Evolutionary conservation across 2,329 filamentous ascomycete genomes (phyloP).

Genomic region (Claviceps lovelessii): DNA sequence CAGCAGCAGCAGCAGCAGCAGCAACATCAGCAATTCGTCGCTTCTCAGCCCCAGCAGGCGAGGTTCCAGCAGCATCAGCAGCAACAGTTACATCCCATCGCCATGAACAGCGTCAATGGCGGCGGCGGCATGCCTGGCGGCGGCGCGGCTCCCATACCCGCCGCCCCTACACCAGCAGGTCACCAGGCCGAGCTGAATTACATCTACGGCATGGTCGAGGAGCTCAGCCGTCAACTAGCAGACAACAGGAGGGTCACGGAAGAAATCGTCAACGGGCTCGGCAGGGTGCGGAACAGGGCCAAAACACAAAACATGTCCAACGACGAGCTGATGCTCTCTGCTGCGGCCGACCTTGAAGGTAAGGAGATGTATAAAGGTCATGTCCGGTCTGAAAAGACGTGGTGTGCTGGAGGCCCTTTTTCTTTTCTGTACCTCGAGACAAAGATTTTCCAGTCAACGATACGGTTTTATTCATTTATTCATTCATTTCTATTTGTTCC

Average conservation of each 20-base stretch:
- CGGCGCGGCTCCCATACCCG: constrained; percentile 16
- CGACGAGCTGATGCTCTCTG: constrained; percentile 42
- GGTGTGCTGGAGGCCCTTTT: too few species aligned
- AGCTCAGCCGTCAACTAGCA: constrained; percentile 47
- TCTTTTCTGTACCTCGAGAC: too few species aligned
- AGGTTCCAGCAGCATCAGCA: constrained; percentile 7
- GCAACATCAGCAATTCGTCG: constrained; percentile 1
- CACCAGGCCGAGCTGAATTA: constrained; percentile 55
- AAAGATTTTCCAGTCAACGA: too few species aligned
- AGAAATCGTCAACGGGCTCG: constrained; percentile 48
- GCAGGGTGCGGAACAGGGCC: constrained; percentile 44
- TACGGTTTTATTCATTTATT: too few species aligned
- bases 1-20: constrained; percentile 4
- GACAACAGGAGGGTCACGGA: constrained; percentile 48
- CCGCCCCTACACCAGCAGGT: constrained; percentile 48
- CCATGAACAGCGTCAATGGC: constrained; percentile 29
- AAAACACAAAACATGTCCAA: constrained; percentile 38
- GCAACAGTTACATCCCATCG: constrained; percentile 3
- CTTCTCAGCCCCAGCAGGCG: constrained; percentile 1
- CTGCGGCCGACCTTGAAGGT: constrained; percentile 44
- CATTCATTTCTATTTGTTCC: too few species aligned
- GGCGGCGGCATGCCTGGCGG: constrained; percentile 29
- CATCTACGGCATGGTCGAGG: constrained; percentile 54
- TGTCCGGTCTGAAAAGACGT: too few species aligned
- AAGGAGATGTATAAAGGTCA: constrained; percentile 7